A percentile compares a stretch with the other conserved stretches of the same genome.
Evolutionary conservation across 2,329 filamentous ascomycete genomes (phyloP).

Genomic region (Scytalidium sp.): DNA sequence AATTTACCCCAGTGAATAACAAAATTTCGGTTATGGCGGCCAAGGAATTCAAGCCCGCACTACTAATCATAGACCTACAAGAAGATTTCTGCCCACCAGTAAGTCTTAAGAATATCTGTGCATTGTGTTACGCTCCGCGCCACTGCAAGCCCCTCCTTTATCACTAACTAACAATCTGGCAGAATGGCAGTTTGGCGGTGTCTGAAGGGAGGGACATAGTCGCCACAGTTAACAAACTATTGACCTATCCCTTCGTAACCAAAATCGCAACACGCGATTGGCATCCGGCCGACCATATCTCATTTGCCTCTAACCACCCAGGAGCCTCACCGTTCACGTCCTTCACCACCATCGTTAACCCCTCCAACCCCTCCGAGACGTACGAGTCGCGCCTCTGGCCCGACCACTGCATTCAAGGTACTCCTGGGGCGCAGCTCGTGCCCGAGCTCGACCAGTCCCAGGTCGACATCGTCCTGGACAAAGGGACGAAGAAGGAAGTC

Average conservation of each 20-base stretch:
- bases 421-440: constrained; percentile 69
- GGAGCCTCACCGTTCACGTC: constrained; percentile 67
- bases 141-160: constrained; percentile 3
- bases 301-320: constrained; percentile 80
- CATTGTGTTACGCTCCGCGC: too few species aligned
- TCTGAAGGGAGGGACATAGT: constrained; percentile 67
- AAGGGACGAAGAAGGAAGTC: constrained; percentile 69
- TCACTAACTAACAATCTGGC: constrained; percentile 5
- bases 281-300: constrained; percentile 80
- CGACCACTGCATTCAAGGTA: constrained; percentile 78
- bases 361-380: constrained; percentile 56
- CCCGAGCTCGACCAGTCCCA: constrained; percentile 61
- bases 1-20: too few species aligned
- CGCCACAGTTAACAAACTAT: constrained; percentile 69
- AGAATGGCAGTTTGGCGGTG: constrained; percentile 88
- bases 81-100: constrained; percentile 94
- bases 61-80: constrained; percentile 83
- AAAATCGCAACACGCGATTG: constrained; percentile 90
- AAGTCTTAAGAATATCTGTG: too few species aligned
- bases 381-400: constrained; percentile 81
- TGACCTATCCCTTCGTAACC: constrained; percentile 66
- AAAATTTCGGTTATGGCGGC: constrained; percentile 15
- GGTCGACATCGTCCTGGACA: constrained; percentile 69
- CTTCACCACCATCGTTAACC: constrained; percentile 62
- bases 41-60: constrained; percentile 45